Base-by-base conservation (phyloP, 768 basidiomycete genomes). In the Pleurotus salmoneostramineus region DNA sequence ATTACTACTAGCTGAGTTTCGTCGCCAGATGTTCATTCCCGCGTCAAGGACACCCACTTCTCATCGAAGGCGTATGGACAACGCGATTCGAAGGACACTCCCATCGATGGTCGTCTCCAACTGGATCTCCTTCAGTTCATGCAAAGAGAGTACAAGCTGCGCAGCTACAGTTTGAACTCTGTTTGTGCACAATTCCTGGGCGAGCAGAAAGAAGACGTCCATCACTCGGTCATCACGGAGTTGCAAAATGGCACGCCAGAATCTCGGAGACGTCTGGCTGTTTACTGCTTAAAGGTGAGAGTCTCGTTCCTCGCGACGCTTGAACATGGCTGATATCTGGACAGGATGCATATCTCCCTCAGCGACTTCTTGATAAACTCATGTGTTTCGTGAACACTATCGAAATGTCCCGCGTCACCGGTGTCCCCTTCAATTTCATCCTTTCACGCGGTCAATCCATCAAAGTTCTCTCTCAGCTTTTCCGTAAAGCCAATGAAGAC, bases 381-480 rank as follows among this genome's bases (percentile, higher is more conserved):
- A 98, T 98, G 97, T 98, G 94, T 61, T 95, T 99, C 66, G 88
- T 99, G 71, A 99, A 99, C 71, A 98, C 97, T 67, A 88, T 85
- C 47, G 97, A 99, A 71, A 98, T 99, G 97, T 83, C 97, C n/a
- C 91, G 97, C 69, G 97, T 99, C 3, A 99, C 97, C 0, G 97
- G 97, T n/a, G 95, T 99, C 8, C 97, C 97, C 0, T 99, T 99
- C 83, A 98, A 98, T 67, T 98, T 85, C 69, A 81, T 99, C 5
- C 79, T 99, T 6, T 81, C 95, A 15, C 85, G 96, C 42, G 97
- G 97, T 1, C 97, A 99, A 70, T 98, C 96, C 43, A 98, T 99
- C 81, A 99, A 98, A 69, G 97, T 99, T 47, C 78, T 99, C 56
- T 97, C 95, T 6, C 97, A 99, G 68, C 80, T 99, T 5, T 98